A percentile compares a stretch with the other conserved stretches of the same genome.
Evolutionary conservation across 208 protist species (phyloP).

Genomic region (Wallacemonas sp.): DNA sequence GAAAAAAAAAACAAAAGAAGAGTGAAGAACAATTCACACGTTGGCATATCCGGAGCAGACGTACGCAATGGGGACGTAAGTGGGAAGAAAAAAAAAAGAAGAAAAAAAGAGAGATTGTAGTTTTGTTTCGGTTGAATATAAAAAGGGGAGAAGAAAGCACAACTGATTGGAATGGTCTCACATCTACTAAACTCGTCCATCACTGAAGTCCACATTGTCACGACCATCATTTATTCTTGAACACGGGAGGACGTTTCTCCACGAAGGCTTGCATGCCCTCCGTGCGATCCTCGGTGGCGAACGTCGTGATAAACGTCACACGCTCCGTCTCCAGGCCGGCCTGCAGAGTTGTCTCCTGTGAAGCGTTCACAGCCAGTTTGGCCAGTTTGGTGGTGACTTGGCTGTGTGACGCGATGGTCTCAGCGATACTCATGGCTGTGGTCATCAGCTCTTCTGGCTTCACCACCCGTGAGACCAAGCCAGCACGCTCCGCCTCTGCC

Average conservation of each 20-base stretch:
- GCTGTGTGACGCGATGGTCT: conserved; percentile 71
- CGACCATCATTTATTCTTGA: conserved; percentile 69
- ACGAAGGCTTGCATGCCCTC: conserved; percentile 93
- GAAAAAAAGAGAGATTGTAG: not conserved
- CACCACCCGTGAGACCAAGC: conserved; percentile 86
- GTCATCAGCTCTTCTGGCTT: conserved; percentile 73
- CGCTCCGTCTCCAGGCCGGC: conserved; percentile 87
- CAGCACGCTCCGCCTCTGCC: conserved; percentile 72
- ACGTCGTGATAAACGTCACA: conserved; percentile 86
- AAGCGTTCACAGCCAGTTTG: conserved; percentile 88
- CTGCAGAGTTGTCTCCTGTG: conserved; percentile 72
- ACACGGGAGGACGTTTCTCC: conserved; percentile 90
- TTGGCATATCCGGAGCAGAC: not conserved
- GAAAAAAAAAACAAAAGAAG: conserved; percentile 15
- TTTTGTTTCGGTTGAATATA: not conserved
- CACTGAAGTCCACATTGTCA: no score
- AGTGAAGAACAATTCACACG: conserved; percentile 8
- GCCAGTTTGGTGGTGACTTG: conserved; percentile 87
- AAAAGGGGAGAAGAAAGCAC: not conserved
- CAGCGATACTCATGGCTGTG: conserved; percentile 56
- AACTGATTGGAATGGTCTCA: no score
- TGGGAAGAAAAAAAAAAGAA: conserved; percentile 16
- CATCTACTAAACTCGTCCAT: no score
- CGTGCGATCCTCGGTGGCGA: conserved; percentile 90
- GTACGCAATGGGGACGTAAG: no score